Conservation (phyloP, 2,329 filamentous ascomycete genomes). For the Penicillium capsulatum region DNA sequence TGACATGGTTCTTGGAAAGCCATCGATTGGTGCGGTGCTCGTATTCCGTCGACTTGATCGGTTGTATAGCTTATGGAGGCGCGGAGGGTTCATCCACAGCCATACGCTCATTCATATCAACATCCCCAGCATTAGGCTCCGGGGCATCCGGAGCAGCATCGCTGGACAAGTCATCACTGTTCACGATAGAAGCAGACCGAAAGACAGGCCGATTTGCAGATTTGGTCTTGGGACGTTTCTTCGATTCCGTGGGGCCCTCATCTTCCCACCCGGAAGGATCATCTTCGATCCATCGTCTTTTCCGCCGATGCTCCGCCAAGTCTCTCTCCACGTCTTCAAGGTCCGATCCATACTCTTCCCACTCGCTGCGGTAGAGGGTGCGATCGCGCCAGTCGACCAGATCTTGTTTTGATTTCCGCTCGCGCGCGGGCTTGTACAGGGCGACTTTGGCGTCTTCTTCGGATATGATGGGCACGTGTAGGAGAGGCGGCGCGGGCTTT, state of each 20-base stretch:
- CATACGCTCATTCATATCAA: conserved; percentile 1
- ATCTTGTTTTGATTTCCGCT: conserved; percentile 36
- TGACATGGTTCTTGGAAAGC: too few relatives aligned
- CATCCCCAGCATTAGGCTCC: conserved; percentile 2
- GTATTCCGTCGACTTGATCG: too few relatives aligned
- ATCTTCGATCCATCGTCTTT: conserved; percentile 27
- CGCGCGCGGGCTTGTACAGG: conserved; percentile 19
- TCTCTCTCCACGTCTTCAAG: conserved; percentile 28
- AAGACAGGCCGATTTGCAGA: background rate
- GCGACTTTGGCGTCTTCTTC: conserved; percentile 17
- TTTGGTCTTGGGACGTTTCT: background rate
- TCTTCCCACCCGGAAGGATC: background rate
- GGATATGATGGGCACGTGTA: conserved; percentile 17
- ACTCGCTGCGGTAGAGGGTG: conserved; percentile 46
- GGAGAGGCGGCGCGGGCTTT: conserved; percentile 15
- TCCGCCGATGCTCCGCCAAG: conserved; percentile 28
- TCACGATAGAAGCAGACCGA: conserved; percentile 2
- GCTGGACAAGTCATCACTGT: conserved; percentile 4
- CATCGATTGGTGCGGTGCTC: too few relatives aligned
- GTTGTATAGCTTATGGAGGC: background rate
- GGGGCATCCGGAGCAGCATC: conserved; percentile 5
- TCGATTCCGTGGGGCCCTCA: too few relatives aligned
- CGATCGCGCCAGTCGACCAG: conserved; percentile 48
- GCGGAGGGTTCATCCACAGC: background rate
- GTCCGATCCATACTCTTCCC: conserved; percentile 45